Evolutionary conservation across 2,329 filamentous ascomycete genomes (phyloP), one percentile per base, ranked within the genome.

Genomic region (Fusarium paranaense): DNA sequence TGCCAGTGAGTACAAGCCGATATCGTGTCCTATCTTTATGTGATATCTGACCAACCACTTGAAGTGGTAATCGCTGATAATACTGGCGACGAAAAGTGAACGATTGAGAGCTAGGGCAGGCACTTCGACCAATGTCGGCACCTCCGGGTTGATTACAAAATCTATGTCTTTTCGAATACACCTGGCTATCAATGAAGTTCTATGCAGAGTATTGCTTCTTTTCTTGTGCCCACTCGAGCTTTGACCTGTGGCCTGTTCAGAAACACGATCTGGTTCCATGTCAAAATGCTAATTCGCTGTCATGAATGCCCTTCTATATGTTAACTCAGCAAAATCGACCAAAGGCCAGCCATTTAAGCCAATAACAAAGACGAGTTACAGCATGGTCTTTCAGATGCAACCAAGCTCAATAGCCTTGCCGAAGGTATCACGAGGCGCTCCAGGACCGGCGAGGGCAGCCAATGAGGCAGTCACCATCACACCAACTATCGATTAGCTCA

Each of bases 1-100:
- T 11, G 2, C 6, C 6, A 42, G 40, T 22, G 6, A 22, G 6
- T 2, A 8, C 13, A 14, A 13, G n/a, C 2, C 2, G 7, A 9
- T 4, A 9, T 20, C 5, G 5, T 40, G 5, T 40, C 38, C 13
- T 9, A 3, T 16, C 20, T 45, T 8, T 16, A 0, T 47, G 0
- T 0, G 10, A 10, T 16, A 16, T 47, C 22, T 16, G 18, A 1
- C 38, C 2, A 40, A n/a, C 37, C 3, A 0, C 1, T n/a, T 40
- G 18, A 5, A n/a, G 37, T 9, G 37, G 38, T 13, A 3, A 20
- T n/a, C 0, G 1, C 18, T 40, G 38, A 5, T 20, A 11, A 40
- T 40, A 40, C 0, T 1, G 9, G 5, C 18, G 18, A 1, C 1
- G 2, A 11, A 11, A 3, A n/a, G 18, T 5, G 8, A 40, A 20